A percentile compares a stretch with the other conserved stretches of the same genome.
Evolutionary conservation across 768 basidiomycete genomes (phyloP).

Genomic region (Sarcodon aspratus): DNA sequence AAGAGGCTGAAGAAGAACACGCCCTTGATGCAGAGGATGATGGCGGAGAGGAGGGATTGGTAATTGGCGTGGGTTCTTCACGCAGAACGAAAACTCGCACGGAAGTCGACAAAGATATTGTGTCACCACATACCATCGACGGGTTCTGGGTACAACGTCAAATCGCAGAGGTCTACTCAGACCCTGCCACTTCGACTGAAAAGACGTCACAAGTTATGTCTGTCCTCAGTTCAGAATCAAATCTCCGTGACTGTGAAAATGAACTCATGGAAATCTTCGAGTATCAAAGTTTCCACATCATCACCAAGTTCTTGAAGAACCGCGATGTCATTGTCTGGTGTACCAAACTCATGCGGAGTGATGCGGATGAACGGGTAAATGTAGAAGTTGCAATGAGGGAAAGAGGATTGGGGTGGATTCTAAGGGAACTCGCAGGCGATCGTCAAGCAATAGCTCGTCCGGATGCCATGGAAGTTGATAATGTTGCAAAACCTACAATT

Average conservation of each 20-base stretch:
- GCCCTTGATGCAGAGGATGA: constrained; percentile 25
- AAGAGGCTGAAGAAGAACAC: constrained; percentile 35
- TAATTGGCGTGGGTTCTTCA: constrained; percentile 65
- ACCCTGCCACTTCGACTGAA: constrained; percentile 89
- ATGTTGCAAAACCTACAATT: constrained; percentile 34
- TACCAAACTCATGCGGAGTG: constrained; percentile 86
- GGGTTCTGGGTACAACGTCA: constrained; percentile 99
- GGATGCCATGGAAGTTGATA: constrained; percentile 77
- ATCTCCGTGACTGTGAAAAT: constrained; percentile 88
- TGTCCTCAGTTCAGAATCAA: constrained; percentile 79
- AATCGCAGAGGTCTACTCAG: constrained; percentile 82
- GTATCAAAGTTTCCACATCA: constrained; percentile 83
- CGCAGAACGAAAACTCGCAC: constrained; percentile 28
- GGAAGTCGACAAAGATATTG: constrained; percentile 63
- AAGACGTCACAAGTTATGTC: constrained; percentile 79
- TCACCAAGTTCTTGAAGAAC: constrained; percentile 87
- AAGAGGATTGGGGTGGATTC: constrained; percentile 93
- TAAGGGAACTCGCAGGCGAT: constrained; percentile 80
- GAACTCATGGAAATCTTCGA: constrained; percentile 95
- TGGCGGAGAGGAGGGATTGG: constrained; percentile 54
- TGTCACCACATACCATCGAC: constrained; percentile 87
- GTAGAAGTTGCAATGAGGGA: constrained; percentile 98
- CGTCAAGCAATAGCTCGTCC: constrained; percentile 42
- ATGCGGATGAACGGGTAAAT: constrained; percentile 82
- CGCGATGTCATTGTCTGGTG: constrained; percentile 97